Percentiles rank a stretch among this genome's conserved stretches.
Evolutionary conservation across 2,329 filamentous ascomycete species (phyloP).

Genomic region (Chrysosphaeria jannelii): DNA sequence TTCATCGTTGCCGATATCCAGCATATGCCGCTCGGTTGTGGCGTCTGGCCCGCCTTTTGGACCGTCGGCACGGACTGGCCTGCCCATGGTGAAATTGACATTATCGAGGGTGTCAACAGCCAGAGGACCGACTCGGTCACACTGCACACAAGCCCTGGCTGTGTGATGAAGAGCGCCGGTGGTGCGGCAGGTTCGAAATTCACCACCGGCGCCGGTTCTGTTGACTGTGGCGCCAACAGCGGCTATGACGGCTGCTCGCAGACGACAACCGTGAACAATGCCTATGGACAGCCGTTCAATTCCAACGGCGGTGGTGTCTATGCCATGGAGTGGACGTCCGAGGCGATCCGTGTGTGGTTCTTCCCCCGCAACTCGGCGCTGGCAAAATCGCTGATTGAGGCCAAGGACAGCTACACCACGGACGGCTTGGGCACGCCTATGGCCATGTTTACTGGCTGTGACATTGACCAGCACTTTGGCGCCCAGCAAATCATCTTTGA

Average conservation of each 20-base stretch:
- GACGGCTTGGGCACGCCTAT: slow-evolving; percentile 35
- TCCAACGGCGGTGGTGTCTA: slow-evolving; percentile 36
- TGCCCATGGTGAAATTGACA: slow-evolving; percentile 41
- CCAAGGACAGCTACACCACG: slow-evolving; percentile 31
- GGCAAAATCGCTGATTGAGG: slow-evolving; percentile 5
- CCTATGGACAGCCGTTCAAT: slow-evolving; percentile 45
- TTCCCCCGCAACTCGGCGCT: slow-evolving; percentile 26
- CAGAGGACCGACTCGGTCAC: slow-evolving; percentile 28
- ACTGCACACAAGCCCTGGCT: slow-evolving; percentile 33
- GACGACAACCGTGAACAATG: slow-evolving; percentile 16
- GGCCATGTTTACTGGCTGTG: slow-evolving; percentile 39
- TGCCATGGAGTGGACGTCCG: slow-evolving; percentile 44
- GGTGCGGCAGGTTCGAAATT: slow-evolving; percentile 15
- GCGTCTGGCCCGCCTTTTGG: slow-evolving; percentile 51
- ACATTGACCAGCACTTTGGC: slow-evolving; percentile 39
- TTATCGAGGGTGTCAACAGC: slow-evolving; percentile 47
- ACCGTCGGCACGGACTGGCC: slow-evolving; percentile 42
- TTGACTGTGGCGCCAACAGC: slow-evolving; percentile 4
- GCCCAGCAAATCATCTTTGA: slow-evolving; percentile 52
- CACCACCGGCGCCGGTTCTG: slow-evolving; percentile 10
- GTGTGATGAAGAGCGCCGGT: slow-evolving; percentile 20
- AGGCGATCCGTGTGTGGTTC: slow-evolving; percentile 51
- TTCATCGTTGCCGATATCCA: slow-evolving; percentile 43
- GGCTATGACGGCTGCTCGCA: slow-evolving; percentile 30
- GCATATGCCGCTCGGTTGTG: slow-evolving; percentile 52